Base-by-base conservation (phyloP, 2,329 filamentous ascomycete genomes). In the Alternaria postmessia region DNA sequence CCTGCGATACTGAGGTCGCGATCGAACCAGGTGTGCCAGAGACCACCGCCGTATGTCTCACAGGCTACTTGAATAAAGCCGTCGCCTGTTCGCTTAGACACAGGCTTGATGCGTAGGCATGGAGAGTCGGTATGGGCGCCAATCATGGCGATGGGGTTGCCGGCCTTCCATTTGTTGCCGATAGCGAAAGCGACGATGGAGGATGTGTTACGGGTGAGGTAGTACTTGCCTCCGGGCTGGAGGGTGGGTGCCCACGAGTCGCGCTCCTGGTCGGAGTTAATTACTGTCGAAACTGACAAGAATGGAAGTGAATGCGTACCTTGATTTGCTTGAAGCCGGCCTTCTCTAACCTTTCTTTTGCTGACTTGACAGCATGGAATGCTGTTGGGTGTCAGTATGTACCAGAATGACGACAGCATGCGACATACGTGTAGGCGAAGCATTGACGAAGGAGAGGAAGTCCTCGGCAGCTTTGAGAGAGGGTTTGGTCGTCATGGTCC, bases 1-100 rank as follows among this genome's bases (percentile, higher is more conserved):
- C 95, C 95, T 32, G 95, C 95, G 54, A 98, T 88, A 70, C 92
- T 91, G 63, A 99, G 83, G 78, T 99, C 95, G 51, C 95, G 89
- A 79, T 99, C 95, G 75, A 99, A 99, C 95, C 88, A 99, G 47
- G 92, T 96, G 80, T 97, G 94, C 94, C 94, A 98, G 73, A 98
- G 89, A 57, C 95, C 95, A 63, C 95, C 95, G 54, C 95, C 95
- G 75, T 99, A 99, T 2, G 93, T 94, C 84, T 99, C 95, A 52
- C 97, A 94, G 54, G 94, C 95, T 58, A 99, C 89, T 81, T 99
- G 95, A 64, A 97, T 81, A 79, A 95, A 99, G 12, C 94, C 94
- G 66, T 91, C 91, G 57, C 87, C 89, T 73, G 87, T 86, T 82
- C 94, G 95, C 81, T 94, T 97, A 75, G 92, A 96, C 42, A 97